Evolutionary conservation across 2,329 filamentous ascomycete genomes (phyloP).

Genomic region (Camptophora hylomeconis): DNA sequence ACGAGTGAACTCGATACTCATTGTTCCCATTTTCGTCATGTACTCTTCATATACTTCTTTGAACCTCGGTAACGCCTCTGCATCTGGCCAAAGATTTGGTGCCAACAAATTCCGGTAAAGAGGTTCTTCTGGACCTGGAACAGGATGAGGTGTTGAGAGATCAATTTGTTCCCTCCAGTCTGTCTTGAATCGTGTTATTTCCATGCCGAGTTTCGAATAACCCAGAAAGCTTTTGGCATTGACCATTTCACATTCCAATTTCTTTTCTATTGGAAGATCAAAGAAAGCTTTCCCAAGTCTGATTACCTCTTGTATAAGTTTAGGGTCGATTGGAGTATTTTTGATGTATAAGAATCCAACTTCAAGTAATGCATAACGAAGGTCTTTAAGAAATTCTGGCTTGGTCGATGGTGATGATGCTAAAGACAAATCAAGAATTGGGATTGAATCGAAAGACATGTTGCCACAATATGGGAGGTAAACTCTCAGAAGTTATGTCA

Average conservation of each 20-base stretch:
- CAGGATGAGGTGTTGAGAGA: slow-evolving; percentile 62
- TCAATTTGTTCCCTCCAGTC: slow-evolving; percentile 84
- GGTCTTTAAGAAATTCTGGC: slow-evolving; percentile 53
- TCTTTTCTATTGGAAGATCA: slow-evolving; percentile 60
- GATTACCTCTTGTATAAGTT: slow-evolving; percentile 53
- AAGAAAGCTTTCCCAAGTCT: slow-evolving; percentile 61
- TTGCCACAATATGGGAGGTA: too few species aligned
- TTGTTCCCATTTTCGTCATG: slow-evolving; percentile 58
- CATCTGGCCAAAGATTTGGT: slow-evolving; percentile 67
- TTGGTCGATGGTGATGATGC: slow-evolving; percentile 55
- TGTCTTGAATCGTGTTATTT: slow-evolving; percentile 56
- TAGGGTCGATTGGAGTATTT: slow-evolving; percentile 54
- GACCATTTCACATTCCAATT: slow-evolving; percentile 62
- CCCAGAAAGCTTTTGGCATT: slow-evolving; percentile 56
- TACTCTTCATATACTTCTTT: slow-evolving; percentile 58
- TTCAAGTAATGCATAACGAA: slow-evolving; percentile 66
- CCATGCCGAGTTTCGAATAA: slow-evolving; percentile 37
- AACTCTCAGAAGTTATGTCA: too few species aligned
- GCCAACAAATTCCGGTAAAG: slow-evolving; percentile 62
- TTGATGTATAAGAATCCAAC: slow-evolving; percentile 82
- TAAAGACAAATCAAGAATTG: slow-evolving; percentile 61
- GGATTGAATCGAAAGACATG: slow-evolving; percentile 63
- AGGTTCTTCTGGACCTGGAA: slow-evolving; percentile 50
- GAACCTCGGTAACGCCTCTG: slow-evolving; percentile 52
- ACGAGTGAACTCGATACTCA: slow-evolving; percentile 62